phyloP scores from a whole-genome alignment of 129 eudicot genomes.

The Kitagawia praeruptora region DNA sequence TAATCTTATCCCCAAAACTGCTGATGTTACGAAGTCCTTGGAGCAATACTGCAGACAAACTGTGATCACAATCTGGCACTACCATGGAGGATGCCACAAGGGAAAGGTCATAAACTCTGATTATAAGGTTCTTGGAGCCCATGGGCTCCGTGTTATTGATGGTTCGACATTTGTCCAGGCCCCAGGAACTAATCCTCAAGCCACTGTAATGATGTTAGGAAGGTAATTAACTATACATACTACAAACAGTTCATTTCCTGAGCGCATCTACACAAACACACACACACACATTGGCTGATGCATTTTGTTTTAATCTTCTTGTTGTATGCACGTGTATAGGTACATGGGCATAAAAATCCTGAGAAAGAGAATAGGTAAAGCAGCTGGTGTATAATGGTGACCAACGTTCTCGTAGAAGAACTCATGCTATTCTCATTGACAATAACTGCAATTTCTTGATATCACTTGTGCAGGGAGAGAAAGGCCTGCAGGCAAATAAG shows the following conservation, averaged over 20 bases:
- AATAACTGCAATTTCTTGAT: not conserved
- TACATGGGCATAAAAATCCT: slow-evolving; percentile 93
- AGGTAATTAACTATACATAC: slow-evolving; percentile 29
- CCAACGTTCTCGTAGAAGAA: not conserved
- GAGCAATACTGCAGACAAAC: slow-evolving; percentile 81
- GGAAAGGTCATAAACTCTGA: slow-evolving; percentile 57
- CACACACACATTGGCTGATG: not conserved
- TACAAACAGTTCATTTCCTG: no score
- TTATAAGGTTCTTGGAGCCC: slow-evolving; percentile 51
- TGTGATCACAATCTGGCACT: slow-evolving; percentile 87
- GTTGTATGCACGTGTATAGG: slow-evolving; percentile 27
- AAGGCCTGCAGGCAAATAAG: no score
- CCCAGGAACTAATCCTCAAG: slow-evolving; percentile 97
- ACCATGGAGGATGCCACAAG: slow-evolving; percentile 94
- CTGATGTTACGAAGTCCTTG: slow-evolving; percentile 51
- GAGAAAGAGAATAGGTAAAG: slow-evolving; percentile 60
- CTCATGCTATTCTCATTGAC: not conserved
- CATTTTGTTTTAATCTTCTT: not conserved
- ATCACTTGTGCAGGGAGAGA: no score
- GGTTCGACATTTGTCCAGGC: slow-evolving; percentile 64
- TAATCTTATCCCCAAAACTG: slow-evolving; percentile 61
- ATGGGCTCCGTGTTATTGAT: slow-evolving; percentile 64
- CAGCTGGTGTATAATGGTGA: slow-evolving; percentile 34
- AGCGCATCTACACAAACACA: no score
- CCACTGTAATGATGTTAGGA: slow-evolving; percentile 93